Evolutionary conservation across 2,329 filamentous ascomycete genomes (phyloP), one percentile per base, ranked within the genome.

Genomic region (Aspergillus bombycis): DNA sequence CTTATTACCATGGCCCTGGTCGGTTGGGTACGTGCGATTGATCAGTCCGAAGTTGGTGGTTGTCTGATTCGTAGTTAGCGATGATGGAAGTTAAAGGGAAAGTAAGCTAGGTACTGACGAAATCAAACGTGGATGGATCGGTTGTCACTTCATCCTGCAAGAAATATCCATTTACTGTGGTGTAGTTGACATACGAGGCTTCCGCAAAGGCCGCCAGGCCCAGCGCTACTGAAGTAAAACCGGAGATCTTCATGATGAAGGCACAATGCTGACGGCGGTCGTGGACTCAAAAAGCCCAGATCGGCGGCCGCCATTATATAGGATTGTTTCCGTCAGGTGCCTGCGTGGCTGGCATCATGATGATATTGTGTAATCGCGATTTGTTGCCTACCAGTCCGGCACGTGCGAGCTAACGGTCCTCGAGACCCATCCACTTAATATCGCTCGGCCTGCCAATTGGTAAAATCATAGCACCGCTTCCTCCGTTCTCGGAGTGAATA

Each of bases 181-280:
- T 74, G 62, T 81, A 81, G 38, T 75, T 69, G 62, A 76, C 68
- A 45, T 70, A 68, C 9, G 68, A 65, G 6, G 71, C 70, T 6
- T 69, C 82, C 3, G 91, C 95, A 82, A 96, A 89, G 65, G 93
- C 87, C 4, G 90, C 87, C 0, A 97, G 83, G 1, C 86, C 83
- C 0, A 93, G 80, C 0, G 91, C 93, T 55, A 88, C 88, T 0
- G 91, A 89, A 0, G 93, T 93, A 0, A 91, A 85, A 0, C 92
- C 88, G 70, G 96, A 88, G 36, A 97, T 78, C 67, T 66, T 74
- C 73, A 75, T 75, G 14, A 53, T 62, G 52, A 14, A n/a, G 2
- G 48, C 28, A 52, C 46, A 30, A 30, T 10, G 23, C 23, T 50
- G 46, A 2, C 14, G 14, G 26, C 30, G 26, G 26, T 50, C 3